These are phyloP conservation scores for Ustilago tritici DNA, from an alignment of 1,284 basidiomycete genomes.

Conservation along the genomic window DNA sequence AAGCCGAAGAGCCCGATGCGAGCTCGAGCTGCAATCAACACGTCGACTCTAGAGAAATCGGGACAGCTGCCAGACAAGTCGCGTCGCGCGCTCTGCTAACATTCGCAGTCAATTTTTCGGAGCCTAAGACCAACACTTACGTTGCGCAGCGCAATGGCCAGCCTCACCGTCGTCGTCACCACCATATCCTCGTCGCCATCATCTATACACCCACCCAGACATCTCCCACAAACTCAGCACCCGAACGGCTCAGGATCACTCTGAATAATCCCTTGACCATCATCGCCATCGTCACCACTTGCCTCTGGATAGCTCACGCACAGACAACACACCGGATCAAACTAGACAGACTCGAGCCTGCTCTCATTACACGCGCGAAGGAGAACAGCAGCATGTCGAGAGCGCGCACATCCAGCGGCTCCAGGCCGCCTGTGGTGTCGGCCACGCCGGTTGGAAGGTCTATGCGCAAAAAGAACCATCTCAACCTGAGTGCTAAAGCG, in stretches of 20 bases:
- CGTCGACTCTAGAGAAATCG: conserved; percentile 7
- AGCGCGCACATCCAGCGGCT: conserved; percentile 40
- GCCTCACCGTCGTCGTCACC: neutral
- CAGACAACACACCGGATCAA: neutral
- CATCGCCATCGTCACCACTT: neutral
- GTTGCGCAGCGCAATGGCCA: conserved; percentile 1
- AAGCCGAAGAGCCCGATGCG: conserved; percentile 1
- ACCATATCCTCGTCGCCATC: conserved; percentile 1
- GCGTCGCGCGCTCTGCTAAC: conserved; percentile 46
- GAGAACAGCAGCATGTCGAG: conserved; percentile 22
- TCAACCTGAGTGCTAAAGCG: conserved; percentile 60
- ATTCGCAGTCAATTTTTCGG: conserved; percentile 5
- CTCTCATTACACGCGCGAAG: neutral
- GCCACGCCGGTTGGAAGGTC: conserved; percentile 49
- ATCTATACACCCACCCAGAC: conserved; percentile 11
- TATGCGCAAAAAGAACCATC: conserved; percentile 49
- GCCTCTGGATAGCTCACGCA: neutral
- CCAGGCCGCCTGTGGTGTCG: conserved; percentile 44
- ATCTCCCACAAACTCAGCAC: neutral
- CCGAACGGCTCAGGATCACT: neutral
- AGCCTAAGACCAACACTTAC: conserved; percentile 36
- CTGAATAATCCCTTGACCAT: neutral
- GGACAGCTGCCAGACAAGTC: conserved; percentile 14
- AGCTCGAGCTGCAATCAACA: conserved; percentile 8
- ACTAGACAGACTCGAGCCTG: neutral